A percentile compares a stretch with the other conserved stretches of the same genome.
Conservation (phyloP, 148 eudicot genomes). For the Polygonum aviculare region DNA sequence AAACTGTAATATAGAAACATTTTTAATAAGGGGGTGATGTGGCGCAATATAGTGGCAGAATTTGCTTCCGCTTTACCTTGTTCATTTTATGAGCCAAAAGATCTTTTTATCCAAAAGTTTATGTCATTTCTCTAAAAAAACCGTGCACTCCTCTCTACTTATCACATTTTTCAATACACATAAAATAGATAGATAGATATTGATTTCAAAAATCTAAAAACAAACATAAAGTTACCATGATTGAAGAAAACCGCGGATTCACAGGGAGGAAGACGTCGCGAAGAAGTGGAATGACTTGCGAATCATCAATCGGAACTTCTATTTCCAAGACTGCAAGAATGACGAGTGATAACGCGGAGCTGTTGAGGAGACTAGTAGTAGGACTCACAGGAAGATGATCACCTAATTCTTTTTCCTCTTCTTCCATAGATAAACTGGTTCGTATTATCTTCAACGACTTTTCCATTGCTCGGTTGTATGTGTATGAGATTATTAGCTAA, state of each 20-base stretch:
- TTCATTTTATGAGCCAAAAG: too few relatives aligned
- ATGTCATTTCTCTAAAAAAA: too few relatives aligned
- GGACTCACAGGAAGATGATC: conserved; percentile 33
- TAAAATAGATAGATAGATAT: too few relatives aligned
- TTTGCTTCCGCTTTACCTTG: too few relatives aligned
- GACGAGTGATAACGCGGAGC: conserved; percentile 26
- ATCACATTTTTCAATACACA: too few relatives aligned
- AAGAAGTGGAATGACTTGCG: conserved; percentile 5
- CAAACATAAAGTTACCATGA: conserved; percentile 23
- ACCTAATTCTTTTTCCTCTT: not conserved
- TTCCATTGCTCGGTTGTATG: not conserved
- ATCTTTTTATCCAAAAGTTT: too few relatives aligned
- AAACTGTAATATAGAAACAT: too few relatives aligned
- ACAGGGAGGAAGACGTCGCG: conserved; percentile 25
- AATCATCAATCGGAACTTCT: conserved; percentile 25
- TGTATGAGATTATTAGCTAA: too few relatives aligned
- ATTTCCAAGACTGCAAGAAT: conserved; percentile 31
- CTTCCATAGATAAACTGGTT: not conserved
- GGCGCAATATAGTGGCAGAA: too few relatives aligned
- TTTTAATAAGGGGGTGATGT: too few relatives aligned
- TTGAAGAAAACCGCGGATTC: conserved; percentile 41
- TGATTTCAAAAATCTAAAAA: too few relatives aligned
- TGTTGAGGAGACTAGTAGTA: conserved; percentile 26
- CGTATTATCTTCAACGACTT: not conserved
- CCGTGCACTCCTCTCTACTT: too few relatives aligned